phyloP scores from a whole-genome alignment of 2,329 filamentous ascomycete species.

The Esteya vermicola region DNA sequence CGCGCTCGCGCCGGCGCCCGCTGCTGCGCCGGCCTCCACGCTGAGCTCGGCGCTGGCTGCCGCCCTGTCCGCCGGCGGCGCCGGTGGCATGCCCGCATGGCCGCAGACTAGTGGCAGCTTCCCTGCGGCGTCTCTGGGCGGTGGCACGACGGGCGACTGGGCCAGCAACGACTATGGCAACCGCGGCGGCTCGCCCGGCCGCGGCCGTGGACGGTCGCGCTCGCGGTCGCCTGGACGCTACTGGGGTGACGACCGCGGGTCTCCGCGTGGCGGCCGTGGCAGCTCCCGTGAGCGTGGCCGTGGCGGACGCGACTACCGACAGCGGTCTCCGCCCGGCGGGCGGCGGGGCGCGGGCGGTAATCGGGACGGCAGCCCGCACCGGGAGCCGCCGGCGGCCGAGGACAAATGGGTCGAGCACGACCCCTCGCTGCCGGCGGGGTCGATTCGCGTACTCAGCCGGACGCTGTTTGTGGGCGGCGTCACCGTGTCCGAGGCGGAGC shows the following conservation, averaged over 20 bases:
- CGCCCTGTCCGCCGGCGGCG: too few species aligned
- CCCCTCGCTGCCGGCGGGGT: slow-evolving; percentile 52
- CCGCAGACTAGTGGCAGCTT: too few species aligned
- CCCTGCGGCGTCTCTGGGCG: not conserved
- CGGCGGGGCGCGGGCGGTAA: not conserved
- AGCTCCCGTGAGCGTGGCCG: slow-evolving; percentile 32
- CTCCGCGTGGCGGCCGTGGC: slow-evolving; percentile 52
- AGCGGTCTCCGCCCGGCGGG: slow-evolving; percentile 55
- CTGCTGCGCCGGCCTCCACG: not conserved
- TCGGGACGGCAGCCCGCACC: slow-evolving; percentile 44
- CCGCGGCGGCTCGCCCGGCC: slow-evolving; percentile 49
- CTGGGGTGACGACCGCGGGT: slow-evolving; percentile 45
- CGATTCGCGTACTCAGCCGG: slow-evolving; percentile 86
- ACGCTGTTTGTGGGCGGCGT: slow-evolving; percentile 96
- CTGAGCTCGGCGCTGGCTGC: too few species aligned
- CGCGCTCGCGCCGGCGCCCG: slow-evolving; percentile 6
- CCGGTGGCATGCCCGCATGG: slow-evolving; percentile 15
- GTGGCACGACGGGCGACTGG: slow-evolving; percentile 18
- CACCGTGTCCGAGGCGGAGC: slow-evolving; percentile 68
- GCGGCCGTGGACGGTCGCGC: slow-evolving; percentile 49
- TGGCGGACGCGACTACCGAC: slow-evolving; percentile 63
- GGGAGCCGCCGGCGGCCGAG: slow-evolving; percentile 16
- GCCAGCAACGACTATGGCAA: slow-evolving; percentile 43
- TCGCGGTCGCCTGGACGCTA: slow-evolving; percentile 59
- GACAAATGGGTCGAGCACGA: slow-evolving; percentile 73